Evolutionary conservation across 2,329 filamentous ascomycete genomes (phyloP), one percentile per base, ranked within the genome.

Genomic region (Aspergillus bombycis): DNA sequence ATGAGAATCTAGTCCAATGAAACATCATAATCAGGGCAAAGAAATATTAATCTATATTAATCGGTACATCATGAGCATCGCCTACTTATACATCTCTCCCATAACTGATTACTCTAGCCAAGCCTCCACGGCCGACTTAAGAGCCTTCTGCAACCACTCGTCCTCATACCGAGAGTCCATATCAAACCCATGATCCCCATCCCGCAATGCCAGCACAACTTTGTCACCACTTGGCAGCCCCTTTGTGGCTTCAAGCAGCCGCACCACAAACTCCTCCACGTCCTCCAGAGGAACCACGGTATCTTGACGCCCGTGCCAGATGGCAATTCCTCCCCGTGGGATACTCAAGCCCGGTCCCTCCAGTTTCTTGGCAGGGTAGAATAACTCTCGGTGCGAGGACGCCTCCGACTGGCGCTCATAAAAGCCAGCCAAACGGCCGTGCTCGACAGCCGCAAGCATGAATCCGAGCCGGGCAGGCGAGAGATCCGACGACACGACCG

Each of bases 171-270:
- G 61, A 21, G 62, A 53, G 3, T 62, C 58, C 3, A 14, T 23
- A 65, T 79, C 78, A 69, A 80, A 79, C 2, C 77, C 78, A 71
- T 80, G 78, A 7, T 72, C 73, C 1, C 77, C 77, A 14, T 74
- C 70, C n/a, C 64, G 63, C 23, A 74, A 36, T 12, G 67, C 65
- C 23, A 79, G 38, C 43, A 67, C 45, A 43, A 79, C 56, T 21
- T 66, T 68, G 36, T 71, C 71, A 1, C 65, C 62, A 1, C 70
- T 70, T 26, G 69, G 60, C 9, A 65, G 58, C n/a, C 70, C 67
- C 62, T 66, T 67, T 26, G 76, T 58, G 16, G 65, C 67, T 46
- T 72, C 58, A 11, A 63, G 65, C 6, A 70, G 69, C 43, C 66
- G 68, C 1, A 23, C 55, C 23, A 75, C 69, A 59, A 79, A 78